These are phyloP conservation scores for Mycosphaerelloides madeirae DNA, from an alignment of 2,329 filamentous ascomycete species.

Conservation along the genomic window DNA sequence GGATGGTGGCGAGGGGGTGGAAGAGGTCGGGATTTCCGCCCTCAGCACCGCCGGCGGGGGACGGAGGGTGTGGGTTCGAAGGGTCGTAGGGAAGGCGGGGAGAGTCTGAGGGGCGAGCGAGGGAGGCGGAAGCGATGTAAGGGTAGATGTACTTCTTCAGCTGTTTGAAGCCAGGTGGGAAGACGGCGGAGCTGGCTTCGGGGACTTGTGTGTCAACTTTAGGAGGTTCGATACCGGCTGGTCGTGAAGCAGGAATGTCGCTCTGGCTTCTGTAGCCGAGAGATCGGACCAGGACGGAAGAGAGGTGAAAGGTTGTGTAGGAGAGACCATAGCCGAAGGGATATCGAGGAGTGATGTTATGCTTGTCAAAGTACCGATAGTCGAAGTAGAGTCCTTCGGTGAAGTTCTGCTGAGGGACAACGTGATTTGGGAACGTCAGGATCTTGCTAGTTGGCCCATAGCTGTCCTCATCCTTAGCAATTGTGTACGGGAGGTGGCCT, in stretches of 20 bases:
- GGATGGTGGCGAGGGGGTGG: slow-evolving; percentile 48
- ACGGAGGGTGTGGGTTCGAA: slow-evolving; percentile 41
- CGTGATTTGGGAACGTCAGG: slow-evolving; percentile 62
- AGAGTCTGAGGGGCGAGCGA: slow-evolving; percentile 34
- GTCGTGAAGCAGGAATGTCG: slow-evolving; percentile 35
- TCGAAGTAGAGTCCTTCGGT: slow-evolving; percentile 80
- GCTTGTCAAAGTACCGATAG: slow-evolving; percentile 82
- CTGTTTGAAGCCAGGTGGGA: slow-evolving; percentile 56
- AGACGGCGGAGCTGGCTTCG: slow-evolving; percentile 53
- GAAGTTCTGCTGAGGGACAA: slow-evolving; percentile 77
- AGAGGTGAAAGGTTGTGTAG: slow-evolving; percentile 69
- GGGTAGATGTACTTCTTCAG: slow-evolving; percentile 70
- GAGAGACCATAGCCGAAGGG: slow-evolving; percentile 83
- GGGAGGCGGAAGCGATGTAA: slow-evolving; percentile 55
- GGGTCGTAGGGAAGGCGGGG: slow-evolving; percentile 53
- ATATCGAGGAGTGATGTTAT: slow-evolving; percentile 68
- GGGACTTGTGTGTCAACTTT: slow-evolving; percentile 54
- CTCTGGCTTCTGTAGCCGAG: slow-evolving; percentile 25
- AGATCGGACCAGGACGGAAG: slow-evolving; percentile 46
- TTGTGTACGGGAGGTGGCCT: slow-evolving; percentile 83
- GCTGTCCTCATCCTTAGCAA: slow-evolving; percentile 68
- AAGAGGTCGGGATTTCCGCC: slow-evolving; percentile 65
- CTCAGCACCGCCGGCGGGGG: slow-evolving; percentile 64
- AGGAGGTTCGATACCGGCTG: slow-evolving; percentile 46
- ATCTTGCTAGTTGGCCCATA: slow-evolving; percentile 70